These are phyloP conservation scores for Colletotrichum somersetense DNA, from an alignment of 2,329 filamentous ascomycete genomes.

Conservation along the genomic window DNA sequence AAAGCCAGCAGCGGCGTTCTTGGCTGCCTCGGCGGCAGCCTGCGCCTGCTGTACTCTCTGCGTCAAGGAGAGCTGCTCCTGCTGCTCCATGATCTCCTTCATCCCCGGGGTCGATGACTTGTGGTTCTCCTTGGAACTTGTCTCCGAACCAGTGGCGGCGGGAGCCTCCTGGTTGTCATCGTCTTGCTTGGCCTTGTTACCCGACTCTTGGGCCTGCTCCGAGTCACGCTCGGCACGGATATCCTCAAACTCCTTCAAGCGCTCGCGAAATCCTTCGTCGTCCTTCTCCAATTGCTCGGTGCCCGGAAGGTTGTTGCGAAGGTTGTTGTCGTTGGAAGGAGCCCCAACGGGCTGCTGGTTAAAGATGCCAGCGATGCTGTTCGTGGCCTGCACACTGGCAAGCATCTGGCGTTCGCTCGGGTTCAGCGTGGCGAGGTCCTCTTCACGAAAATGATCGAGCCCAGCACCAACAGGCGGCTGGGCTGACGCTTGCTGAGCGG, in stretches of 20 bases:
- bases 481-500: slow-evolving; percentile 56
- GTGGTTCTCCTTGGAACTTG: slow-evolving; percentile 39
- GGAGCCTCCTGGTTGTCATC: slow-evolving; percentile 37
- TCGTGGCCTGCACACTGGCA: slow-evolving; percentile 54
- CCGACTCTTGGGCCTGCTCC: slow-evolving; percentile 55
- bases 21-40: slow-evolving; percentile 57
- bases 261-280: slow-evolving; percentile 72
- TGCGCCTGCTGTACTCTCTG: slow-evolving; percentile 87
- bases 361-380: slow-evolving; percentile 44
- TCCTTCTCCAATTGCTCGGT: slow-evolving; percentile 66
- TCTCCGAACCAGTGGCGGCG: slow-evolving; percentile 33
- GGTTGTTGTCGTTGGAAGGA: slow-evolving; percentile 52
- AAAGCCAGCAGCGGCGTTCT: slow-evolving; percentile 71
- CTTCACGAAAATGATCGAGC: slow-evolving; percentile 72
- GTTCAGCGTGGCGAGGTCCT: slow-evolving; percentile 78
- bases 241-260: slow-evolving; percentile 86
- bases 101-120: slow-evolving; percentile 36
- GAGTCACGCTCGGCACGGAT: slow-evolving; percentile 80
- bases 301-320: slow-evolving; percentile 63
- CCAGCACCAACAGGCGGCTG: slow-evolving; percentile 46
- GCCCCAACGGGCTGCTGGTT: slow-evolving; percentile 56
- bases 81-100: slow-evolving; percentile 43
- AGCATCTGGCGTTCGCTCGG: slow-evolving; percentile 66
- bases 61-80: slow-evolving; percentile 73
- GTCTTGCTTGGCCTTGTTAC: slow-evolving; percentile 39